A percentile compares a stretch with the other conserved stretches of the same genome.
Conservation (phyloP, 495 filamentous ascomycete species). For the Tricharina praecox region DNA sequence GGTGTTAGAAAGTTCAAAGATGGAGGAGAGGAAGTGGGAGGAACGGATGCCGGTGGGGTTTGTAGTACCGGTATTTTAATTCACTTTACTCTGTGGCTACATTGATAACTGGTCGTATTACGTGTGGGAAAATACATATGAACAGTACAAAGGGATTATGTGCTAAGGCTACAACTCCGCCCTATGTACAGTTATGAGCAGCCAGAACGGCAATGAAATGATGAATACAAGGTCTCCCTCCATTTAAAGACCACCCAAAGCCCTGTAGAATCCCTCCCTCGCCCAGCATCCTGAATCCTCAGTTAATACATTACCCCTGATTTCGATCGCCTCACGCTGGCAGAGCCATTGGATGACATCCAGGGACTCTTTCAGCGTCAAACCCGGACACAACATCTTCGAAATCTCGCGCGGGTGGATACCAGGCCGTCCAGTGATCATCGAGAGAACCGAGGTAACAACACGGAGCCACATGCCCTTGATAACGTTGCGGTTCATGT, state of each 20-base stretch:
- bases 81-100: too few relatives aligned
- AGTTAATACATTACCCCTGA: too few relatives aligned
- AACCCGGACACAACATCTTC: constrained; percentile 20
- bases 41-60: constrained; percentile 2
- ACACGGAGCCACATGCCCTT: constrained; percentile 26
- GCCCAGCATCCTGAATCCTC: neutral
- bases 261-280: constrained; percentile 4
- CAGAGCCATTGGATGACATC: constrained; percentile 14
- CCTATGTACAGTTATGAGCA: too few relatives aligned
- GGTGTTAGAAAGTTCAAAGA: constrained; percentile 27
- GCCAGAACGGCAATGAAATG: too few relatives aligned
- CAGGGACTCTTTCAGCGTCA: constrained; percentile 15
- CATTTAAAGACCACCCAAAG: neutral
- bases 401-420: constrained; percentile 19
- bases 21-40: constrained; percentile 9
- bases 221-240: too few relatives aligned
- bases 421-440: constrained; percentile 20
- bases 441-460: constrained; percentile 16
- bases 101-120: too few relatives aligned
- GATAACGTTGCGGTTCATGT: constrained; percentile 21
- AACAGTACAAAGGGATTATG: too few relatives aligned
- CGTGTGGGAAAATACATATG: too few relatives aligned
- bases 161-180: too few relatives aligned
- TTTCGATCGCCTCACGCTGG: constrained; percentile 10
- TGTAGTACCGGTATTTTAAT: constrained; percentile 3